Evolutionary conservation across 2,329 filamentous ascomycete species (phyloP).

Genomic region (Pestalotiopsis sp.): DNA sequence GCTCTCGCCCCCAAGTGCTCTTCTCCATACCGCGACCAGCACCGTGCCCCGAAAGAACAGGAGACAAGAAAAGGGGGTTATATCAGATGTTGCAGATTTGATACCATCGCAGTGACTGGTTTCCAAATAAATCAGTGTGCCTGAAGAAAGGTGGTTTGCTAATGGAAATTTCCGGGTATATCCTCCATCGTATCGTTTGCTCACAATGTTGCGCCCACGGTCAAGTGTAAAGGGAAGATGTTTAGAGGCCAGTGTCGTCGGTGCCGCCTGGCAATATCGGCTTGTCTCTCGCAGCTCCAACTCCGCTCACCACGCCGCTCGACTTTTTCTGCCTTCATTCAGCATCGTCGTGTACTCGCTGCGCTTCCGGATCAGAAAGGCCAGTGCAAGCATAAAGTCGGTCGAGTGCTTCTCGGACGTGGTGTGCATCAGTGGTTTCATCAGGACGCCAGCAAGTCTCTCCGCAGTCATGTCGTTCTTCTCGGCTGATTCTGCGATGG

Average conservation of each 20-base stretch:
- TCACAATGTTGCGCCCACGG: background rate
- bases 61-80: background rate
- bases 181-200: background rate
- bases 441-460: slow-evolving; percentile 37
- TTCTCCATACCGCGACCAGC: background rate
- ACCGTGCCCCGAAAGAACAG: background rate
- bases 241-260: background rate
- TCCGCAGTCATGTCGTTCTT: slow-evolving; percentile 46
- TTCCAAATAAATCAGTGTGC: background rate
- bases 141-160: background rate
- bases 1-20: background rate
- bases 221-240: background rate
- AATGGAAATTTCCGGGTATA: background rate
- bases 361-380: slow-evolving; percentile 44
- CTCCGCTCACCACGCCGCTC: slow-evolving; percentile 12
- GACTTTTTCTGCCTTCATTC: slow-evolving; percentile 26
- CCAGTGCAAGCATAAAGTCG: slow-evolving; percentile 43
- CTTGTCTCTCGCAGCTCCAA: too few species aligned
- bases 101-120: too few species aligned
- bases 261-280: too few species aligned
- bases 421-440: slow-evolving; percentile 42
- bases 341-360: slow-evolving; percentile 40
- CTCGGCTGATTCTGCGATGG: slow-evolving; percentile 39
- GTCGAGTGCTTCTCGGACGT: slow-evolving; percentile 34
- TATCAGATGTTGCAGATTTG: too few species aligned